Conservation (phyloP, 1,139 yeast genomes). For the Saccharomyces hybrid region DNA sequence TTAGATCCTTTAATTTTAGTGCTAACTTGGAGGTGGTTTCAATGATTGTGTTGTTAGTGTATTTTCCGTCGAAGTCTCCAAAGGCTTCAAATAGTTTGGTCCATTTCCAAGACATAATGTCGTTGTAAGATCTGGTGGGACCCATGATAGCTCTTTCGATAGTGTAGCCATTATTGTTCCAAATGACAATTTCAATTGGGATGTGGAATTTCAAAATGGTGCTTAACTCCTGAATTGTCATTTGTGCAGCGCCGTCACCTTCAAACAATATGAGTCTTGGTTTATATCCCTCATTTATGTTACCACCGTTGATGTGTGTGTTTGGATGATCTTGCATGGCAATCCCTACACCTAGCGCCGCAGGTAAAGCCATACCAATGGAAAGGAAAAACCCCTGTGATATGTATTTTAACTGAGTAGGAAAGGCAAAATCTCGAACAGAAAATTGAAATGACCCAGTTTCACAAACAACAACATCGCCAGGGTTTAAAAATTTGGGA, state of each 20-base stretch:
- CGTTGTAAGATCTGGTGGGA: constrained; percentile 66
- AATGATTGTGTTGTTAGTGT: constrained; percentile 11
- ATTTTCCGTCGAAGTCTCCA: constrained; percentile 43
- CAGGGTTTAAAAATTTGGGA: constrained; percentile 37
- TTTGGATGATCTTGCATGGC: constrained; percentile 49
- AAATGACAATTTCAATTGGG: constrained; percentile 55
- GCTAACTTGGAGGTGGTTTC: constrained; percentile 14
- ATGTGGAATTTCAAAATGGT: constrained; percentile 54
- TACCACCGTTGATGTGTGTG: constrained; percentile 12
- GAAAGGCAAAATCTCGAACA: constrained; percentile 53
- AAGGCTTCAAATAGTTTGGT: constrained; percentile 52
- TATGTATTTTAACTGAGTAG: constrained; percentile 42
- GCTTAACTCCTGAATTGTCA: constrained; percentile 79
- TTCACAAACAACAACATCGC: constrained; percentile 64
- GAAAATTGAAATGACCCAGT: constrained; percentile 76
- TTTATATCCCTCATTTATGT: constrained; percentile 33
- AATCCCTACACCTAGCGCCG: constrained; percentile 71
- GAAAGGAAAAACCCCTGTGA: constrained; percentile 72
- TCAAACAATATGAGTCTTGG: constrained; percentile 58
- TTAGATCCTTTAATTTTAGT: constrained; percentile 14
- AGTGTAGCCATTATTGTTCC: constrained; percentile 81
- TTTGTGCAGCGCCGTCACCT: constrained; percentile 90
- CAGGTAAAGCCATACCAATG: constrained; percentile 82
- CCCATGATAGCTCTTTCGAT: constrained; percentile 82
- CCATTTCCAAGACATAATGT: constrained; percentile 83